Conservation (phyloP, 2,329 filamentous ascomycete species). For the Neurospora crassa region DNA sequence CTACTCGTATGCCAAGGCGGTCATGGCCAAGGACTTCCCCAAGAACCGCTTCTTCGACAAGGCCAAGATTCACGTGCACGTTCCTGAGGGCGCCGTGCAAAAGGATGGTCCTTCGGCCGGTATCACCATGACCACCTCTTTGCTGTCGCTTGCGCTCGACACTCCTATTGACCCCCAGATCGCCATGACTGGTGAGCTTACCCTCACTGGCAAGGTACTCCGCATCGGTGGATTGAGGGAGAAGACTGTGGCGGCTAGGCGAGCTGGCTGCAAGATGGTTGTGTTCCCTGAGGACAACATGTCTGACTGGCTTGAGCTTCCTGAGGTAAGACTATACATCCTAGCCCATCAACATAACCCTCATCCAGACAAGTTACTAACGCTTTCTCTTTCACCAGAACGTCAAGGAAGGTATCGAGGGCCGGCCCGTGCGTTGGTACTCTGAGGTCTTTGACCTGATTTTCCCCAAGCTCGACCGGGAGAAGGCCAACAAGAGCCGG, state of each 20-base stretch:
- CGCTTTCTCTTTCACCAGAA: constrained; percentile 50
- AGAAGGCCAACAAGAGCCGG: constrained; percentile 67
- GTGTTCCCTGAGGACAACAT: constrained; percentile 93
- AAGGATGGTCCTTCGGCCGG: constrained; percentile 92
- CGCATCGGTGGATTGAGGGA: constrained; percentile 89
- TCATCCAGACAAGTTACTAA: constrained; percentile 6
- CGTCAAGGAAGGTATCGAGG: constrained; percentile 93
- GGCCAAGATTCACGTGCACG: constrained; percentile 90
- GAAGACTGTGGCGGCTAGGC: constrained; percentile 91
- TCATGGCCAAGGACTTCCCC: constrained; percentile 76
- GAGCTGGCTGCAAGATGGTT: constrained; percentile 85
- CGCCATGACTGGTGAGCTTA: constrained; percentile 97
- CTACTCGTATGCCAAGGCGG: constrained; percentile 88
- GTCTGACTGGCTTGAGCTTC: constrained; percentile 94
- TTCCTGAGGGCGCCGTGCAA: constrained; percentile 88
- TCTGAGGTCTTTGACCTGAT: constrained; percentile 84
- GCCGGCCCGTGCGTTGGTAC: constrained; percentile 89
- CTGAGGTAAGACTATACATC: constrained; percentile 58
- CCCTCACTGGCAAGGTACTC: constrained; percentile 91
- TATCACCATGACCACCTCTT: constrained; percentile 94
- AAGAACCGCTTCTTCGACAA: constrained; percentile 95
- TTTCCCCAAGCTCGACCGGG: constrained; percentile 70
- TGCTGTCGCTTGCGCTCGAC: constrained; percentile 78
- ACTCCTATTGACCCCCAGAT: constrained; percentile 71
- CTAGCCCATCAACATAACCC: background rate